These are phyloP conservation scores for Trichopus zeylanicus DNA, from an alignment of 116 monocot species.

Conservation along the genomic window DNA sequence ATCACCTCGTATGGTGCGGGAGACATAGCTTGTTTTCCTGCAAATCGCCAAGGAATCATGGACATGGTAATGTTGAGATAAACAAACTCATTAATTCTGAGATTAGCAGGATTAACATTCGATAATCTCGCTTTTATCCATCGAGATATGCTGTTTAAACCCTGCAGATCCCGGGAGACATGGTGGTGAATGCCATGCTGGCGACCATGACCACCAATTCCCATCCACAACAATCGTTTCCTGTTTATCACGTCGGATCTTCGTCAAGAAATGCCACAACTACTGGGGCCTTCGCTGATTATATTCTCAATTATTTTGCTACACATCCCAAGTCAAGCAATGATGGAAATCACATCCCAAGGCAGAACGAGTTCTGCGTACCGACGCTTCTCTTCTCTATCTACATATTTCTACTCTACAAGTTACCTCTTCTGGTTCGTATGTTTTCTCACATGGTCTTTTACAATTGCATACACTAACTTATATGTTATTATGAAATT, in stretches of 20 bases:
- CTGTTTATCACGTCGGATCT: not conserved
- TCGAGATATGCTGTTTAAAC: too few species aligned
- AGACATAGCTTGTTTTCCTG: slow-evolving; percentile 21
- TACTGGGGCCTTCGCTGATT: not conserved
- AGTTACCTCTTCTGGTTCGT: not conserved
- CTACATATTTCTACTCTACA: not conserved
- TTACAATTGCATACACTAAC: not conserved
- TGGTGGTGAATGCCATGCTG: not conserved
- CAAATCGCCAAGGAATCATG: slow-evolving; percentile 13
- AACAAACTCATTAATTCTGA: too few species aligned
- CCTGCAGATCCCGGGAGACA: not conserved
- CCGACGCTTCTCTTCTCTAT: not conserved
- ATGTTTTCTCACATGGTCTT: not conserved
- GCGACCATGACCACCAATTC: not conserved
- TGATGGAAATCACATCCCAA: not conserved
- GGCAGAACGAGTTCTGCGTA: not conserved
- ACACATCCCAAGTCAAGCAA: not conserved
- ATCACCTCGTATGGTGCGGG: slow-evolving; percentile 37
- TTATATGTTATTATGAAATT: not conserved
- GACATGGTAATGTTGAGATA: slow-evolving; percentile 28
- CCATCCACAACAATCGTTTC: not conserved
- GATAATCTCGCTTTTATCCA: too few species aligned
- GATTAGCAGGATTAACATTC: too few species aligned
- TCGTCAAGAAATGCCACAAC: not conserved
- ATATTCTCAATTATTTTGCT: not conserved